Conservation (phyloP, 257 asterid species). For the Handroanthus guayacan region DNA sequence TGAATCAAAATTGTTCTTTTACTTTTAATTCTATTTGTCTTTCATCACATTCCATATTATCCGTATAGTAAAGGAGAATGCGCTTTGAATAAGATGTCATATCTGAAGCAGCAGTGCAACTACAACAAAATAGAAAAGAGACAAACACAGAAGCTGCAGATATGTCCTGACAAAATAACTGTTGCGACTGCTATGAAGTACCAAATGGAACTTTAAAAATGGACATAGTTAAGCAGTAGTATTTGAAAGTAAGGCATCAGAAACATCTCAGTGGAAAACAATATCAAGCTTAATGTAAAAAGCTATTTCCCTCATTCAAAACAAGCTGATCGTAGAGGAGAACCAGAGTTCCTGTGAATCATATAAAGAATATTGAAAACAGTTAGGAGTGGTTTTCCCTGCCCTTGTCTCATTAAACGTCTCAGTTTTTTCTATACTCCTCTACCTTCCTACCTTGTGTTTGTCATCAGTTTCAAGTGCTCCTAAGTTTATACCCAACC, state of each 20-base stretch:
- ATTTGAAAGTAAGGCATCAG: conserved; percentile 12
- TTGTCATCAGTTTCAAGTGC: conserved; percentile 10
- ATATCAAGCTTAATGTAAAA: not conserved
- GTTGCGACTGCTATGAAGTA: not conserved
- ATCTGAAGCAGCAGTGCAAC: conserved; percentile 16
- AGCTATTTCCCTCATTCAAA: not conserved
- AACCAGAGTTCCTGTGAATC: not conserved
- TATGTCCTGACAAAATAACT: conserved; percentile 3
- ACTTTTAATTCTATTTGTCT: conserved; percentile 12
- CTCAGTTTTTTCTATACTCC: not conserved
- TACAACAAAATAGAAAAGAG: conserved; percentile 1
- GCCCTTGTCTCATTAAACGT: not conserved
- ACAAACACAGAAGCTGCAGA: not conserved
- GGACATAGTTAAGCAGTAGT: conserved; percentile 15
- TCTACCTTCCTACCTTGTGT: not conserved
- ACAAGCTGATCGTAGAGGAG: not conserved
- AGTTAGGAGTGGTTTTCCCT: not conserved
- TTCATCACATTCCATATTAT: conserved; percentile 17
- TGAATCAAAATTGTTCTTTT: not conserved
- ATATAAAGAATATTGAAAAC: not conserved
- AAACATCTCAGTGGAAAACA: not conserved
- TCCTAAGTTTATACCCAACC: conserved; percentile 2
- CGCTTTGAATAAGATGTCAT: not conserved
- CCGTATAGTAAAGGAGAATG: conserved; percentile 18
- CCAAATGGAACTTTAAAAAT: not conserved